These are phyloP conservation scores for Heterobasidion parviporum DNA, from an alignment of 1,284 basidiomycete species.

Conservation along the genomic window DNA sequence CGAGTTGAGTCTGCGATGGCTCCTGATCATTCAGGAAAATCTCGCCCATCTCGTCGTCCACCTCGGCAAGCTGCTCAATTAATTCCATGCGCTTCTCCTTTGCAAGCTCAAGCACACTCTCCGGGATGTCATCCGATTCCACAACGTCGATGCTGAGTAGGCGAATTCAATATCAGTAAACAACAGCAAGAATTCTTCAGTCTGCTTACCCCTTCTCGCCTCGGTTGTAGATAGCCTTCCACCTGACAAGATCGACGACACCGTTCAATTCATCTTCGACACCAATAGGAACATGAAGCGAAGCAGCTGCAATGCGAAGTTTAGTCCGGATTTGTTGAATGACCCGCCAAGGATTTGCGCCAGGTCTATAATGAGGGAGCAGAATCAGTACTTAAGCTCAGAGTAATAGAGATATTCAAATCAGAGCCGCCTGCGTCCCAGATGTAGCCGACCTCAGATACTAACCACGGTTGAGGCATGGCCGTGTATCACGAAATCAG, in stretches of 20 bases:
- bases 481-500: too few relatives aligned
- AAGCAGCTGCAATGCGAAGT: constrained; percentile 87
- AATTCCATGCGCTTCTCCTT: constrained; percentile 84
- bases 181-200: constrained; percentile 2
- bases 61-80: constrained; percentile 93
- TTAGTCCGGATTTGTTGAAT: constrained; percentile 90
- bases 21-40: constrained; percentile 83
- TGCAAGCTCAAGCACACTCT: constrained; percentile 63
- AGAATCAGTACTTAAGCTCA: constrained; percentile 1
- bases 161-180: too few relatives aligned
- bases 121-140: constrained; percentile 88
- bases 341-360: constrained; percentile 95
- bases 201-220: constrained; percentile 82
- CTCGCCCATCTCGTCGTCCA: constrained; percentile 92
- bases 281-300: constrained; percentile 96
- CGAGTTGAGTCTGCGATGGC: constrained; percentile 70
- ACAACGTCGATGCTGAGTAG: constrained; percentile 62
- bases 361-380: constrained; percentile 52
- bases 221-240: constrained; percentile 94
- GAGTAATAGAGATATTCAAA: not conserved
- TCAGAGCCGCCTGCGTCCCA: too few relatives aligned
- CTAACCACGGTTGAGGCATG: too few relatives aligned
- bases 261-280: constrained; percentile 84
- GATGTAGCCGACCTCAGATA: too few relatives aligned
- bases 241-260: constrained; percentile 90